Evolutionary conservation across 306 rosid genomes (phyloP), one percentile per base, ranked within the genome.

Genomic region (Hippophae rhamnoides): DNA sequence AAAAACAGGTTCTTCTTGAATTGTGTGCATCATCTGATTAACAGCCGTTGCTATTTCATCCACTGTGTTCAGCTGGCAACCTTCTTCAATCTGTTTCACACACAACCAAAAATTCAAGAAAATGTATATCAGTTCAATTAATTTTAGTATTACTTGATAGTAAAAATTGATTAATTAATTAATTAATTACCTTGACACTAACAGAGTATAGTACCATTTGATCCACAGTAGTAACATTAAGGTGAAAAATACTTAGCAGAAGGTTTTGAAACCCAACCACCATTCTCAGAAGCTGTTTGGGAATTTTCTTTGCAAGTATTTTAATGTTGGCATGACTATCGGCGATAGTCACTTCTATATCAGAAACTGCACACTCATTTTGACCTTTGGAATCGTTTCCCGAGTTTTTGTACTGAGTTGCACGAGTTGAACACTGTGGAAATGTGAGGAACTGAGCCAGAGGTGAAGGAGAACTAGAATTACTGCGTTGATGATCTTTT

Each of bases 11-110:
- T 77, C 81, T 58, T 77, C 74, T 69, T 81, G 74, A 8, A 85
- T 66, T 11, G 53, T 69, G 58, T 68, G 61, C 45, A 89, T 67
- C 67, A 85, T 76, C 73, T 83, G 83, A 77, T 89, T 85, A 72
- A 83, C 90, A 54, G 88, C 84, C 27, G 77, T 80, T 58, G 96
- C 96, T 38, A 89, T 85, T 72, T 89, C 96, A 79, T 89, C 96
- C 75, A 85, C 94, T 6, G 90, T 73, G 49, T 71, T 85, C 63
- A 85, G 60, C 77, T 73, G 67, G 56, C 94, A 70, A 42, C 81
- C 96, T 52, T 85, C 96, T 59, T 88, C 96, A 52, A 81, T 81
- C 96, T 88, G 80, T 60, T 63, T 31, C 38, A 31, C 38, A 31
- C 38, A 31, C 38, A 31, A 31, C 5, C 5, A 31, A 31, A 31